phyloP scores from a whole-genome alignment of 192 early-diverging fungal genomes.

The Glomus cerebriforme region DNA sequence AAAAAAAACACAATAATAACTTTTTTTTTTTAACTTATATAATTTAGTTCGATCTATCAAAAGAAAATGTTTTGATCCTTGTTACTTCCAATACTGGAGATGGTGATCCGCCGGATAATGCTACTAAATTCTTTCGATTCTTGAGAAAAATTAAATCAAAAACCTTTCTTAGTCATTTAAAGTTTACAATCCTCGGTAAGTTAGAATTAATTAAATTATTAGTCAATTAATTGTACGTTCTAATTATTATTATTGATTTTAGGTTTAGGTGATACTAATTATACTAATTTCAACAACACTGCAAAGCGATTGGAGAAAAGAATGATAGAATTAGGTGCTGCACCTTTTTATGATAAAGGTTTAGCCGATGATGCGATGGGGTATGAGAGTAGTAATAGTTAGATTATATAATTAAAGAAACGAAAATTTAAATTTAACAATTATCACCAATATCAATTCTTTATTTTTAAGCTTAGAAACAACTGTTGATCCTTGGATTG shows the following conservation, averaged over 20 bases:
- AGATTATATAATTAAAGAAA: too few species aligned
- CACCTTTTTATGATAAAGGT: conserved; percentile 72
- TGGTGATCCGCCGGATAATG: conserved; percentile 95
- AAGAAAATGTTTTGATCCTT: conserved; percentile 66
- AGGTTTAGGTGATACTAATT: conserved; percentile 95
- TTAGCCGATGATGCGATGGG: too few species aligned
- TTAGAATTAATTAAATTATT: not conserved
- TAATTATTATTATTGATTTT: too few species aligned
- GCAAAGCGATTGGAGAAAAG: conserved; percentile 79
- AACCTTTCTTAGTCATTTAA: conserved; percentile 54
- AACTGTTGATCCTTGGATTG: too few species aligned
- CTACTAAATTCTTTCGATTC: conserved; percentile 85
- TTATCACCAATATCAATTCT: too few species aligned
- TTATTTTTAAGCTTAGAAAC: conserved; percentile 67
- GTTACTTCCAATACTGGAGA: conserved; percentile 95
- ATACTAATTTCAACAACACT: conserved; percentile 89
- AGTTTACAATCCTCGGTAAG: conserved; percentile 47
- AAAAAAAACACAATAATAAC: too few species aligned
- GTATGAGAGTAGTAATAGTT: conserved; percentile 33
- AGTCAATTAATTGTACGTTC: too few species aligned
- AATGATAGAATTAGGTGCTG: too few species aligned
- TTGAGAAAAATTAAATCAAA: conserved; percentile 73
- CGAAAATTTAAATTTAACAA: too few species aligned
- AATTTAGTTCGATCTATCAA: conserved; percentile 49
- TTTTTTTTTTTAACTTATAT: not conserved